phyloP scores from a whole-genome alignment of 768 basidiomycete genomes.

The Polyporus arcularius region DNA sequence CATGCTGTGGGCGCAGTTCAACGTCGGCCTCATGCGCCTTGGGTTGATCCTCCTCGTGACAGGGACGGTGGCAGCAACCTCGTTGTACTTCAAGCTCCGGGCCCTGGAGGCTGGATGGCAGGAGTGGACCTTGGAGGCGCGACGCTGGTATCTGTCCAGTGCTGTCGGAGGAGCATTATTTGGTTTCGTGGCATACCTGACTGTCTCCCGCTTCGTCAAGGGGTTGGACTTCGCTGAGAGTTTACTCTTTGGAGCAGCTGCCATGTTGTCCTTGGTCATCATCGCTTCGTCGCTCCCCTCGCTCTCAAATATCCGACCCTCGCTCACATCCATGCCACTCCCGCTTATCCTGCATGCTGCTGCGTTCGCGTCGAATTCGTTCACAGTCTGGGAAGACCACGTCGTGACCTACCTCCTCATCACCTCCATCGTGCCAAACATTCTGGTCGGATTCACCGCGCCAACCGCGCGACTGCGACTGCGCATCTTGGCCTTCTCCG shows the following conservation, averaged over 20 bases:
- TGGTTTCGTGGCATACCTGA: slow-evolving; percentile 35
- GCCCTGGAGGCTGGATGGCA: slow-evolving; percentile 43
- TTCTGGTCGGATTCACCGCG: slow-evolving; percentile 65
- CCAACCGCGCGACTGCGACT: slow-evolving; percentile 68
- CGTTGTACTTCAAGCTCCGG: slow-evolving; percentile 53
- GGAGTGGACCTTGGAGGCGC: slow-evolving; percentile 35
- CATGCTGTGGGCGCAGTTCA: slow-evolving; percentile 94
- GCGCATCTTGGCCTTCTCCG: slow-evolving; percentile 74
- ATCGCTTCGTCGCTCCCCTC: slow-evolving; percentile 43
- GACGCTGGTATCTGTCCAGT: slow-evolving; percentile 18
- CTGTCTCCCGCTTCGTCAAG: slow-evolving; percentile 37
- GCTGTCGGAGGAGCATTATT: slow-evolving; percentile 27
- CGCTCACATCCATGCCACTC: slow-evolving; percentile 36
- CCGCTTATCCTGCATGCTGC: slow-evolving; percentile 68
- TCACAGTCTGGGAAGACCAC: slow-evolving; percentile 97
- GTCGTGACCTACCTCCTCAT: slow-evolving; percentile 74
- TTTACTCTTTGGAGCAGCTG: slow-evolving; percentile 49
- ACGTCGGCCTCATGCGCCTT: slow-evolving; percentile 69
- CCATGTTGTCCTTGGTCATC: slow-evolving; percentile 49
- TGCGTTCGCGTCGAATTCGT: slow-evolving; percentile 90
- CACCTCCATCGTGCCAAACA: slow-evolving; percentile 59
- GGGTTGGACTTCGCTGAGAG: slow-evolving; percentile 42
- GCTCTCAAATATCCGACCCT: slow-evolving; percentile 21
- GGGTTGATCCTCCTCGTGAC: slow-evolving; percentile 67
- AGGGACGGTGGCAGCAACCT: slow-evolving; percentile 55